Conservation (phyloP, 441 rosid genomes). For the Theobroma grandiflorum region DNA sequence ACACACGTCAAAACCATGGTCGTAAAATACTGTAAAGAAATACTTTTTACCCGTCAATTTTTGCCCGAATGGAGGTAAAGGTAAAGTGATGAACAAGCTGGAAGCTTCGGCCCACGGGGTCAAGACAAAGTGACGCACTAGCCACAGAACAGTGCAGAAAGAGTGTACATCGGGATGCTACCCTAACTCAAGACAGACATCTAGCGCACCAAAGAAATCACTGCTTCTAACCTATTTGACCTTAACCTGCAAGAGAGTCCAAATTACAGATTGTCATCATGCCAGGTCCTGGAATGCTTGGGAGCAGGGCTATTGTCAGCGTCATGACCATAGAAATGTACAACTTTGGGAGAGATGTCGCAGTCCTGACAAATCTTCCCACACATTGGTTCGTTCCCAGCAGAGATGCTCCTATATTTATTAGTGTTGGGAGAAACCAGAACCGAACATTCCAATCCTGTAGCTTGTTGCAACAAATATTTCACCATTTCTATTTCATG, state of each 20-base stretch:
- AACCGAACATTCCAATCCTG: not conserved
- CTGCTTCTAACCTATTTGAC: no score
- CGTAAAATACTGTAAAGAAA: no score
- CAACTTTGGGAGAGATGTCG: not conserved
- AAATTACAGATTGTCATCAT: no score
- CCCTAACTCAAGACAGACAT: no score
- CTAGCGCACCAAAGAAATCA: no score
- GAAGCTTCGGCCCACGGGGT: not conserved
- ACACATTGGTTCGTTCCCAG: not conserved
- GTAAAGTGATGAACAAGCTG: not conserved
- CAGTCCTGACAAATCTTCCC: not conserved
- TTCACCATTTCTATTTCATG: constrained; percentile 16
- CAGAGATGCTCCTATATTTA: not conserved
- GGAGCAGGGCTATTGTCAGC: not conserved
- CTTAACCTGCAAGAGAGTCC: no score
- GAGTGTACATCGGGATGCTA: no score
- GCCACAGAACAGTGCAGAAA: no score
- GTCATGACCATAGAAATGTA: not conserved
- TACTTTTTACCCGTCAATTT: no score
- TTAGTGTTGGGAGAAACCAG: not conserved
- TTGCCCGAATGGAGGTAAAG: not conserved
- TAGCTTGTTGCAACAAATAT: not conserved
- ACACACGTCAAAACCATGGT: constrained; percentile 26
- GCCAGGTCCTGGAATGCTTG: not conserved
- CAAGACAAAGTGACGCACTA: no score